Conservation (phyloP, 169 alveolate genomes). For the Eimeria maxima region DNA sequence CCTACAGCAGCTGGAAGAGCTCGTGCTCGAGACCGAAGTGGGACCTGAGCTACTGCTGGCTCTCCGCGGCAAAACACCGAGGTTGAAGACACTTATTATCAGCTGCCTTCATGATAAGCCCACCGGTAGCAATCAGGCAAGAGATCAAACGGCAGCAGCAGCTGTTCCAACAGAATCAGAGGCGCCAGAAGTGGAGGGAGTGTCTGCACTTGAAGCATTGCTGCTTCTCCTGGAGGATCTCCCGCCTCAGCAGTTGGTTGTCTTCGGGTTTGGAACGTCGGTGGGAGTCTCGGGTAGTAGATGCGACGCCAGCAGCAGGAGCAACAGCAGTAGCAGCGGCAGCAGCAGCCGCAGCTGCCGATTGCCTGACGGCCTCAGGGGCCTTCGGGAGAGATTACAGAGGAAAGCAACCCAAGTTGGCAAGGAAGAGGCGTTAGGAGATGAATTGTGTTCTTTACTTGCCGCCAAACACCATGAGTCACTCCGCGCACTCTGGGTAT, state of each 20-base stretch:
- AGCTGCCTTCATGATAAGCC: neutral
- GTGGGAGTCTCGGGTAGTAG: neutral
- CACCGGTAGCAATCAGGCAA: neutral
- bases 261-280: conserved; percentile 21
- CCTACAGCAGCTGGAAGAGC: conserved; percentile 49
- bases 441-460: neutral
- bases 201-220: conserved; percentile 57
- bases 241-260: conserved; percentile 46
- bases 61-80: conserved; percentile 35
- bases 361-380: neutral
- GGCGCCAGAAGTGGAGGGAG: neutral
- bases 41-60: conserved; percentile 38
- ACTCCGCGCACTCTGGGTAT: conserved; percentile 36
- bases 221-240: conserved; percentile 50
- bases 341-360: conserved; percentile 2
- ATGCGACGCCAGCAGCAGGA: neutral
- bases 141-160: neutral
- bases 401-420: neutral
- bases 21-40: conserved; percentile 34
- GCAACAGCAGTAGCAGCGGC: conserved; percentile 33
- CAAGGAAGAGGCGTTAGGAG: conserved; percentile 32
- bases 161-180: neutral
- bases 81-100: conserved; percentile 8
- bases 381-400: neutral
- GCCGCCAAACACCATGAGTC: conserved; percentile 33